These are phyloP conservation scores for Exophiala lecanii-corni DNA, from an alignment of 2,329 filamentous ascomycete genomes.

Conservation along the genomic window DNA sequence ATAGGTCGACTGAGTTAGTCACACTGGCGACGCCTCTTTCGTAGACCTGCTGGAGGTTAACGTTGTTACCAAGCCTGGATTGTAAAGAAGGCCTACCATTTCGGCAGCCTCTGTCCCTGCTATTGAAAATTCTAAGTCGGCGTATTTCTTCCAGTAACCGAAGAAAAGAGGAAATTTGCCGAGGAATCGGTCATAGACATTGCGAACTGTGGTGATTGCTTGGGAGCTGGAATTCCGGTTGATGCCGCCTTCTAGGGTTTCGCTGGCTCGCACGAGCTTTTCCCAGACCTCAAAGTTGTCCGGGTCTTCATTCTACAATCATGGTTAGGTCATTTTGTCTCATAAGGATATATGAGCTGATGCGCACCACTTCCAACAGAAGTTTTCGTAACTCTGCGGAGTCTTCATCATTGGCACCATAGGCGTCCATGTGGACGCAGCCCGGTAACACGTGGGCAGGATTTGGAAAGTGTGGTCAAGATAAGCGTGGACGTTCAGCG, in stretches of 20 bases:
- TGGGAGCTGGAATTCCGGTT: slow-evolving; percentile 96
- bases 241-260: slow-evolving; percentile 83
- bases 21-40: slow-evolving; percentile 93
- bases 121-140: slow-evolving; percentile 94
- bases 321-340: too few relatives aligned
- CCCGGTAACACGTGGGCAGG: too few relatives aligned
- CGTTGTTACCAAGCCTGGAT: slow-evolving; percentile 3
- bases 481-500: too few relatives aligned
- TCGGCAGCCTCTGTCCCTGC: slow-evolving; percentile 94
- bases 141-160: slow-evolving; percentile 99
- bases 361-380: slow-evolving; percentile 69
- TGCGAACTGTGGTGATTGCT: slow-evolving; percentile 79
- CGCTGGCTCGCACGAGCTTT: slow-evolving; percentile 76
- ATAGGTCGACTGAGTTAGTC: slow-evolving; percentile 88
- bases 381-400: slow-evolving; percentile 76
- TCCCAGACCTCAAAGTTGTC: slow-evolving; percentile 97
- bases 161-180: slow-evolving; percentile 93
- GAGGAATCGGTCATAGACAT: slow-evolving; percentile 87
- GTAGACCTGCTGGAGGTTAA: slow-evolving; percentile 62
- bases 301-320: slow-evolving; percentile 58
- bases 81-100: slow-evolving; percentile 59
- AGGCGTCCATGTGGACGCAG: slow-evolving; percentile 47
- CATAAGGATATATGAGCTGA: too few relatives aligned
- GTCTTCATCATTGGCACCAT: slow-evolving; percentile 72
- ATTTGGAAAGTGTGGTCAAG: too few relatives aligned